A percentile compares a stretch with the other conserved stretches of the same genome.
Conservation (phyloP, 805 yeast genomes). For the Candida takata region DNA sequence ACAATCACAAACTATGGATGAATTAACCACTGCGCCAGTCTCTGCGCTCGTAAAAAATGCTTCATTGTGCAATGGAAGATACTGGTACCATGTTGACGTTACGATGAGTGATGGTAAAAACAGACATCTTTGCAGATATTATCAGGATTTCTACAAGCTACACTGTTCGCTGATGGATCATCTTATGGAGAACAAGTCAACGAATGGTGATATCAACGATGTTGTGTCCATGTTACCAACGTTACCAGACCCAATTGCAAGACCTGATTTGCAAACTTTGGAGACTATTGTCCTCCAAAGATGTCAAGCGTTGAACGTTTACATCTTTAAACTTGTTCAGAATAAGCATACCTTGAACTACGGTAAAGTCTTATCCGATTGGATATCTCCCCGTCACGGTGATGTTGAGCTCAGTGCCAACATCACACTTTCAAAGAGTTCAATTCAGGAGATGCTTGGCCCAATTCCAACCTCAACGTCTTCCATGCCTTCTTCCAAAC, state of each 20-base stretch:
- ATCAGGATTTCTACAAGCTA: slow-evolving; percentile 43
- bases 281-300: slow-evolving; percentile 28
- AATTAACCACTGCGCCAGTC: slow-evolving; percentile 18
- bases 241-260: slow-evolving; percentile 43
- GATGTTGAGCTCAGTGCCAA: slow-evolving; percentile 25
- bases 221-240: slow-evolving; percentile 29
- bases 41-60: slow-evolving; percentile 34
- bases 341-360: slow-evolving; percentile 20
- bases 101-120: slow-evolving; percentile 29
- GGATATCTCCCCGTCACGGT: slow-evolving; percentile 24
- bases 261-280: slow-evolving; percentile 27
- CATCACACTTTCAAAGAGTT: slow-evolving; percentile 11
- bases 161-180: slow-evolving; percentile 30
- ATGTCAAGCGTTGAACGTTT: slow-evolving; percentile 34
- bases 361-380: slow-evolving; percentile 21
- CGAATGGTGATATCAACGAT: slow-evolving; percentile 3
- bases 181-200: slow-evolving; percentile 9
- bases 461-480: slow-evolving; percentile 15
- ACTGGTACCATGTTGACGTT: slow-evolving; percentile 45
- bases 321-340: slow-evolving; percentile 31
- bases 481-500: background rate
- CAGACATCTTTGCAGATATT: slow-evolving; percentile 39
- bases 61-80: slow-evolving; percentile 34
- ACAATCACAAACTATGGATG: background rate
- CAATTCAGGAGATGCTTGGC: slow-evolving; percentile 16